Conservation (phyloP, 805 yeast genomes). For the Kluyveromyces lactis region DNA sequence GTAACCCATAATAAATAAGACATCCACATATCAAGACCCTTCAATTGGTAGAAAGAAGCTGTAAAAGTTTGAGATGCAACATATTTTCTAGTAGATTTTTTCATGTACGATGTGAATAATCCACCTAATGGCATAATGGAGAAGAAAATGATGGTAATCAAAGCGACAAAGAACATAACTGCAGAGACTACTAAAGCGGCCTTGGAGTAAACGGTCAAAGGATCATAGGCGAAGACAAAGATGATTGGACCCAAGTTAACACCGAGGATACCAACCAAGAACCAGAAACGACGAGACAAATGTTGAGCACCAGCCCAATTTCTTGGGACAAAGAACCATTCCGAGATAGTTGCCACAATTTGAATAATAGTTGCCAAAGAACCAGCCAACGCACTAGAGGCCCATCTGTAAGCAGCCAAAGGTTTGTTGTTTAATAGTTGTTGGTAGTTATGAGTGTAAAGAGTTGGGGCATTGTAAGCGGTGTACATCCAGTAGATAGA, state of each 20-base stretch:
- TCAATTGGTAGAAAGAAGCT: conserved; percentile 73
- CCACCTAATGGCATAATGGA: conserved; percentile 96
- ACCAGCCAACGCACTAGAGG: conserved; percentile 90
- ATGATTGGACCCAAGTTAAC: conserved; percentile 80
- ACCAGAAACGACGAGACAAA: conserved; percentile 76
- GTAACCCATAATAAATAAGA: conserved; percentile 86
- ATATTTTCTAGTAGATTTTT: conserved; percentile 76
- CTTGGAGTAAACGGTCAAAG: conserved; percentile 53
- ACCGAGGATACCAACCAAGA: conserved; percentile 55
- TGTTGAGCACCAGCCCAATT: conserved; percentile 99
- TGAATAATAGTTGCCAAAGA: conserved; percentile 74
- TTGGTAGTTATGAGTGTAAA: conserved; percentile 79
- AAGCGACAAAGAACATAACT: conserved; percentile 82
- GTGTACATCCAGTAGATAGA: conserved; percentile 90
- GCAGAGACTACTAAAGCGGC: conserved; percentile 75
- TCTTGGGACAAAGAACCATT: conserved; percentile 96
- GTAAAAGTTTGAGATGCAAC: conserved; percentile 95
- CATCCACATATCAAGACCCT: conserved; percentile 92
- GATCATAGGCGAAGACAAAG: conserved; percentile 77
- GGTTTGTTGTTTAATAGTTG: conserved; percentile 83
- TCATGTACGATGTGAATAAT: conserved; percentile 85
- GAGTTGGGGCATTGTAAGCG: conserved; percentile 85
- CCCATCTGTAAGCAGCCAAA: conserved; percentile 86
- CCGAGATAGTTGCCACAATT: conserved; percentile 78
- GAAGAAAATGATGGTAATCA: conserved; percentile 77